Evolutionary conservation across 768 basidiomycete species (phyloP).

Genomic region (Pleurotus salmoneostramineus): DNA sequence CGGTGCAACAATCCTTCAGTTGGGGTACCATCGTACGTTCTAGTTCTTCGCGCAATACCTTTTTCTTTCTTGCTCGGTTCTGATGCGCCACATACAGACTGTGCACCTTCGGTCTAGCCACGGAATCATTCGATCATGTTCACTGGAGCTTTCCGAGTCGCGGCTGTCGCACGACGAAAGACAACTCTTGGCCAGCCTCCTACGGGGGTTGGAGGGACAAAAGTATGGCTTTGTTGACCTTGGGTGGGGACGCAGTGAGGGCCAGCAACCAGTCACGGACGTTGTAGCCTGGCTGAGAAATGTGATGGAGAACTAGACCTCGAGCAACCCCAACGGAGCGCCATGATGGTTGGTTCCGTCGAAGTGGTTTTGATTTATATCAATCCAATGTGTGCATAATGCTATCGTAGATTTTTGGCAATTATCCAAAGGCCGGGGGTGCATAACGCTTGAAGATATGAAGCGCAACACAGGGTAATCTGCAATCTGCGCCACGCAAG

Average conservation of each 20-base stretch:
- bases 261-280: neutral
- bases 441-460: no score
- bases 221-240: conserved; percentile 11
- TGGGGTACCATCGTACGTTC: conserved; percentile 50
- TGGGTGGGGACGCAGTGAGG: neutral
- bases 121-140: conserved; percentile 55
- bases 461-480: no score
- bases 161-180: neutral
- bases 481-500: neutral
- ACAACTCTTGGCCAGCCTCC: neutral
- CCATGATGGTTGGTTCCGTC: no score
- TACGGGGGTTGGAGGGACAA: conserved; percentile 4
- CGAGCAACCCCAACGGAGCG: neutral
- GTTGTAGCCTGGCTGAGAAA: conserved; percentile 7
- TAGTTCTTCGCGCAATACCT: neutral
- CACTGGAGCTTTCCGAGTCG: conserved; percentile 21
- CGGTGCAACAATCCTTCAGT: conserved; percentile 33
- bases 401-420: neutral
- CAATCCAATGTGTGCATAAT: neutral
- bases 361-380: no score
- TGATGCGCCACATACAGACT: conserved; percentile 23
- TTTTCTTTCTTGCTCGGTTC: neutral
- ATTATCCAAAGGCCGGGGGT: no score
- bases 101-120: conserved; percentile 58
- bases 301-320: conserved; percentile 7